Evolutionary conservation across 805 yeast species (phyloP), one percentile per base, ranked within the genome.

Genomic region (Ogataea trehalophila): DNA sequence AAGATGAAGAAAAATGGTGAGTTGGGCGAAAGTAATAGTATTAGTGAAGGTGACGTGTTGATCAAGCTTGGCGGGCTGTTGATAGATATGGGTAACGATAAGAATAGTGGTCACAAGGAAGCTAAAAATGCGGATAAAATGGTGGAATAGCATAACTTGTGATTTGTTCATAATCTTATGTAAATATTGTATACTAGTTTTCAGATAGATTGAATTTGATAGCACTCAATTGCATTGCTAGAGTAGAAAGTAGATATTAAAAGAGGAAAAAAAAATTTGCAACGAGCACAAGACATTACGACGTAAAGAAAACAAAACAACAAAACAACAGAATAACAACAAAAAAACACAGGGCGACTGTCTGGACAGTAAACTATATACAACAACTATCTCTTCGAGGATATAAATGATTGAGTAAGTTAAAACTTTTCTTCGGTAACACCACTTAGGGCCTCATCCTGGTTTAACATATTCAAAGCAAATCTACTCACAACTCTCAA

Each of bases 401-500:
- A 1, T 26, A 26, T 26, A 26, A 3, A 26, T 11, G 13, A 26
- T 26, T 26, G 31, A 26, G 3, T 26, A 26, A 26, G 13, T 48
- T 47, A 59, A 46, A 73, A 65, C 50, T 66, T 69, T 57, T 73
- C 78, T 52, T 75, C 80, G 41, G 61, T 64, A 47, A 66, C 65
- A 26, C 62, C 57, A 46, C 65, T 71, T 35, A 69, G 69, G 39
- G 72, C 77, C 18, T 80, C 78, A 48, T 70, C 73, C 53, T 72
- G 70, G 46, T 78, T 75, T 53, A 85, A 60, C 44, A 85, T 68
- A 45, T 78, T 75, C 54, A 86, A 74, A 2, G 96, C 91, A 85
- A 95, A 92, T 44, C 84, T 83, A 11, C 96, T 94, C 42, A 87
- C 65, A 3, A 87, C 77, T 51, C 92, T 88, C 48, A 89, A 65